Conservation (phyloP, 2,329 filamentous ascomycete species). For the Dryadomyces quercus-mongolicae region DNA sequence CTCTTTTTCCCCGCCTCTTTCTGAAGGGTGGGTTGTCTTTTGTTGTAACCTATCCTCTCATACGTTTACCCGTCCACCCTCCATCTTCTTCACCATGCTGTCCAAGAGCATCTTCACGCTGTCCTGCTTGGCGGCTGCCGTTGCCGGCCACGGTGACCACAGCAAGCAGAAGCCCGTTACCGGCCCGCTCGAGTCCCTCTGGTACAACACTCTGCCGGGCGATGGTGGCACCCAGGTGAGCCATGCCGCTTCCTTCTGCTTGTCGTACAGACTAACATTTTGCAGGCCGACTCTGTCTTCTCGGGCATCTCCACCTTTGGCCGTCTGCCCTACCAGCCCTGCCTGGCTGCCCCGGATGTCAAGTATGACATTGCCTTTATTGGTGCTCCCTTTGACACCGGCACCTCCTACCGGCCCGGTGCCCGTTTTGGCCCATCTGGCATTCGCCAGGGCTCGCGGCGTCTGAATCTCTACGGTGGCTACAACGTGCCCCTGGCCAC, state of each 20-base stretch:
- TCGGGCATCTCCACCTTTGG: slow-evolving; percentile 82
- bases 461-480: slow-evolving; percentile 77
- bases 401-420: slow-evolving; percentile 73
- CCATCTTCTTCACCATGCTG: slow-evolving; percentile 4
- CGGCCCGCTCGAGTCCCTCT: slow-evolving; percentile 62
- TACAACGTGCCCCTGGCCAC: slow-evolving; percentile 74
- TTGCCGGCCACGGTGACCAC: slow-evolving; percentile 46
- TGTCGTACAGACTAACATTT: background rate
- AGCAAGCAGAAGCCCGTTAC: slow-evolving; percentile 44
- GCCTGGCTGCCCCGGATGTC: slow-evolving; percentile 55
- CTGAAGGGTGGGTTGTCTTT: no score
- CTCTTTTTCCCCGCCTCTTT: background rate
- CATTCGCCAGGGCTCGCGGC: slow-evolving; percentile 74
- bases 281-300: slow-evolving; percentile 76
- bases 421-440: slow-evolving; percentile 76
- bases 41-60: no score
- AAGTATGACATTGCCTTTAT: slow-evolving; percentile 81
- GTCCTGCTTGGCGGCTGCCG: slow-evolving; percentile 34
- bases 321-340: slow-evolving; percentile 65
- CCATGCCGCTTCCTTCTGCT: background rate
- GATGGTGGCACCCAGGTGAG: slow-evolving; percentile 71
- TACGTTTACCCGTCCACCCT: background rate
- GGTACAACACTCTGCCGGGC: slow-evolving; percentile 74
- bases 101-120: slow-evolving; percentile 13
- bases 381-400: slow-evolving; percentile 78